Evolutionary conservation across 2,329 filamentous ascomycete species (phyloP).

Genomic region (Calonectria montana): DNA sequence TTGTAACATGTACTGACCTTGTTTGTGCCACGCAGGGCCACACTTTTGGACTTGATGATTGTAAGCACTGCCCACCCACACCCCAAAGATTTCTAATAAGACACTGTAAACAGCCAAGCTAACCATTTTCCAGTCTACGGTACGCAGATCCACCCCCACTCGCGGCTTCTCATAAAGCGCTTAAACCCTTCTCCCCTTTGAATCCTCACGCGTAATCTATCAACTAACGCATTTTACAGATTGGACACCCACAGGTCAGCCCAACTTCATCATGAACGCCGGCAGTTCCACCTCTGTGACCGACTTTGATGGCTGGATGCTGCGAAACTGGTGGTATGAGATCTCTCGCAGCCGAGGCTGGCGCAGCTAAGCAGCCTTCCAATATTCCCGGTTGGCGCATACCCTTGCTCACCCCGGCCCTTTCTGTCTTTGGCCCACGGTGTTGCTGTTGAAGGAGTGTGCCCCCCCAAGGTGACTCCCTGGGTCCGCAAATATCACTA

Average conservation of each 20-base stretch:
- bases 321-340: conserved; percentile 58
- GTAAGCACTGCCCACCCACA: conserved; percentile 14
- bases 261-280: conserved; percentile 59
- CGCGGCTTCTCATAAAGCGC: not conserved
- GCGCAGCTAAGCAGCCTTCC: conserved; percentile 27
- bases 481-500: conserved; percentile 22
- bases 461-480: not conserved
- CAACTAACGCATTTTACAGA: conserved; percentile 35
- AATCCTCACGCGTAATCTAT: not conserved
- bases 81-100: not conserved
- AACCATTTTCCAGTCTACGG: conserved; percentile 30
- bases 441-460: not conserved
- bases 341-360: conserved; percentile 45
- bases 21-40: conserved; percentile 44
- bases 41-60: conserved; percentile 57
- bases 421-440: not conserved
- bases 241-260: conserved; percentile 55
- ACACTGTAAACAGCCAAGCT: not conserved
- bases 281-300: conserved; percentile 55
- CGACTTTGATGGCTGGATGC: conserved; percentile 63
- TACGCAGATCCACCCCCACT: not conserved
- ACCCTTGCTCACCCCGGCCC: not conserved
- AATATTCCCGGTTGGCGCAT: not conserved
- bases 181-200: not conserved
- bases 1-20: not conserved